These are phyloP conservation scores for Kodamaea nitidulidarum DNA, from an alignment of 805 yeast genomes.

Conservation along the genomic window DNA sequence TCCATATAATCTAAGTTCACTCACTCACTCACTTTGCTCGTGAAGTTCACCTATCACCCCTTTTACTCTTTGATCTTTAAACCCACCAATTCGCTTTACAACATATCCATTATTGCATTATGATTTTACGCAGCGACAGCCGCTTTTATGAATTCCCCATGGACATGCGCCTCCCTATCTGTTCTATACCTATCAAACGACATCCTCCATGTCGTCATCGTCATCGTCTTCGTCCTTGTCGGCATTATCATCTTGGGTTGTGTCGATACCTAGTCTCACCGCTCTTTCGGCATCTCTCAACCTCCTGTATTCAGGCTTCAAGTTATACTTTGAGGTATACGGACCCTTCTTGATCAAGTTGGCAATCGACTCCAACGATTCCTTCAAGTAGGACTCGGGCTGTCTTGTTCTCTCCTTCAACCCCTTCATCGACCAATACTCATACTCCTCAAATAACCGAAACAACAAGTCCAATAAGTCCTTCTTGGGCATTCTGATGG, in stretches of 20 bases:
- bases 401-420: conserved; percentile 90
- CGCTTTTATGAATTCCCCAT: background rate
- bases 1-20: too few species aligned
- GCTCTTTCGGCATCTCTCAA: conserved; percentile 74
- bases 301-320: conserved; percentile 85
- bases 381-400: conserved; percentile 90
- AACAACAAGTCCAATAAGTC: conserved; percentile 86
- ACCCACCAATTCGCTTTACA: too few species aligned
- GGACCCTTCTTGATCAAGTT: conserved; percentile 91
- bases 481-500: conserved; percentile 90
- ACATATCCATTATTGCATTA: background rate
- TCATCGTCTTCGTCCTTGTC: conserved; percentile 60
- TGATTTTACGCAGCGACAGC: too few species aligned
- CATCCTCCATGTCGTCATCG: conserved; percentile 71
- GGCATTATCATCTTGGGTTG: conserved; percentile 37
- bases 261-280: conserved; percentile 52
- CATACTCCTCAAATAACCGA: conserved; percentile 88
- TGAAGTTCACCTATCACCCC: too few species aligned
- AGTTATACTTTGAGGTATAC: conserved; percentile 84
- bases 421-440: conserved; percentile 95
- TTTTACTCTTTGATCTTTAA: too few species aligned
- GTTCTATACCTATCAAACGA: conserved; percentile 31
- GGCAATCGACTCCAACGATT: conserved; percentile 87
- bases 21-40: too few species aligned
- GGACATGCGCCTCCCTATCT: background rate